phyloP scores from a whole-genome alignment of 441 rosid species.

The Melastoma candidum region DNA sequence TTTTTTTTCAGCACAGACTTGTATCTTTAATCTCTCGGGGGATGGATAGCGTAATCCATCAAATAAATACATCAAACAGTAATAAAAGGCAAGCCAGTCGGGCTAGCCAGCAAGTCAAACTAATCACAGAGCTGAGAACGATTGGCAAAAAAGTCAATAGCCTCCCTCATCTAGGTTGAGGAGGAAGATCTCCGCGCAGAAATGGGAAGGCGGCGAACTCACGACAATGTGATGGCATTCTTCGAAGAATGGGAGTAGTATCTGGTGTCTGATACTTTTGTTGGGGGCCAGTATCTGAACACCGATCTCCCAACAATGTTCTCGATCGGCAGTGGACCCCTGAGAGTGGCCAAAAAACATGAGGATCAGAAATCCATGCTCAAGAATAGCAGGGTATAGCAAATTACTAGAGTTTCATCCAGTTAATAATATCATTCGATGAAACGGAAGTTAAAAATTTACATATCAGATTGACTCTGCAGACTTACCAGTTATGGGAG shows the following conservation, averaged over 20 bases:
- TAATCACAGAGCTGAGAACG: neutral
- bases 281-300: slow-evolving; percentile 66
- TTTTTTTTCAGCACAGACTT: slow-evolving; percentile 1
- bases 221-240: slow-evolving; percentile 32
- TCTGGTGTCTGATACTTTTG: slow-evolving; percentile 59
- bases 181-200: neutral
- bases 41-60: slow-evolving; percentile 18
- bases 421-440: neutral
- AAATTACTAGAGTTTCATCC: too few relatives aligned
- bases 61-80: slow-evolving; percentile 7
- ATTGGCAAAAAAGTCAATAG: neutral
- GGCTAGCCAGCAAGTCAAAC: too few relatives aligned
- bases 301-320: slow-evolving; percentile 59
- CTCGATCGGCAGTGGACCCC: slow-evolving; percentile 67
- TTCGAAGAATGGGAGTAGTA: slow-evolving; percentile 24
- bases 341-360: slow-evolving; percentile 20
- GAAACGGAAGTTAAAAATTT: neutral
- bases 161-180: neutral
- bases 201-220: slow-evolving; percentile 13
- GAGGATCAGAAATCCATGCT: slow-evolving; percentile 2
- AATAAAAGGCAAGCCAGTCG: slow-evolving; percentile 1
- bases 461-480: neutral
- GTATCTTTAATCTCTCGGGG: neutral
- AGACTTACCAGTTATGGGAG: slow-evolving; percentile 56
- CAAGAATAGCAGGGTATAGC: too few relatives aligned